Base-by-base conservation (phyloP, 257 asterid genomes). In the Solanum medicagineum region DNA sequence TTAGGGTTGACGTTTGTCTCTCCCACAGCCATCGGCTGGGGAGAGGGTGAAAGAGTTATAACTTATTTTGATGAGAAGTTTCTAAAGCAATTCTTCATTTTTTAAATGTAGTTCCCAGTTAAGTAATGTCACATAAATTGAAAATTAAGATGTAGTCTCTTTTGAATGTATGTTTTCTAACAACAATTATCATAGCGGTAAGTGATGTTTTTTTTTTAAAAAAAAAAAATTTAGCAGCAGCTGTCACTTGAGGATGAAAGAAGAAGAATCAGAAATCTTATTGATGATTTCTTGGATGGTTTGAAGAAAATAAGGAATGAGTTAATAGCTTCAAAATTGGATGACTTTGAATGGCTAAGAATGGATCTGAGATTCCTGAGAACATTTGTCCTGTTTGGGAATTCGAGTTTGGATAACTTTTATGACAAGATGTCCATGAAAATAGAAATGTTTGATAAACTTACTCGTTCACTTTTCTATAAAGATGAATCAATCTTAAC, bases 371-470 rank as follows among this genome's bases (percentile, higher is more conserved):
- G 8, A 19, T 40, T 69, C 26, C 53, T 17, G 9, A 69, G 53
- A 40, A 40, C 26, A 40, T 19, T 17, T 36, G 79, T 69, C 4
- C 15, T 16, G 53, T 17, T 69, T 69, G 79, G 79, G 16, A 69
- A 40, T 69, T 17, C 79, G 5, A 69, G 3, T 9, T 36, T 17
- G 53, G 12, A 29, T 29, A 3, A 29, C 32, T 29, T 29, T 1
- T 29, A 29, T 2, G 32, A 29, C 32, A 29, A n/a, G n/a, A n/a
- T n/a, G n/a, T n/a, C n/a, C n/a, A n/a, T n/a, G n/a, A n/a, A n/a
- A n/a, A 5, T 7, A 65, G 0, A 7, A 0, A 29, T 6, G n/a
- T 65, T 65, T 0, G 20, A 65, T 13, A 0, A 1, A 2, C 19
- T 22, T 0, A 29, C 3, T 24, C 0, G 5, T 5, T 6, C 5